Conservation (phyloP, 2,329 filamentous ascomycete genomes). For the Ophiostoma triangulosporum region DNA sequence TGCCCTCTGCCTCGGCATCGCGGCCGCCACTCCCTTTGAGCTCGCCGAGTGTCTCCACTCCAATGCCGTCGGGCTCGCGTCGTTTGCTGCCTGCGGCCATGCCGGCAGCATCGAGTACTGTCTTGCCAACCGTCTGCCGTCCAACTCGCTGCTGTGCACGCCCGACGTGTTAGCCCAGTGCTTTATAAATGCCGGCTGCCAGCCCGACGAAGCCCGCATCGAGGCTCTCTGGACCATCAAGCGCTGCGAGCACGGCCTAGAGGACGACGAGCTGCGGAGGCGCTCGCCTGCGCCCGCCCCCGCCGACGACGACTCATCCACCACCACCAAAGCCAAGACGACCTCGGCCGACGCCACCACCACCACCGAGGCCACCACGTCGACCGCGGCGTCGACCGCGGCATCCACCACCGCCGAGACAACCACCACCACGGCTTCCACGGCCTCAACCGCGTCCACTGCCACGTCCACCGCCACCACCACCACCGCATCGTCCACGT, state of each 20-base stretch:
- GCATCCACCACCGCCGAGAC: slow-evolving; percentile 9
- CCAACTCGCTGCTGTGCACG: slow-evolving; percentile 9
- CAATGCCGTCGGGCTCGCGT: slow-evolving; percentile 26
- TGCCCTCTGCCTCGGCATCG: background rate
- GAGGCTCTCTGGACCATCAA: slow-evolving; percentile 22
- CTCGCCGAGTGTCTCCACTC: slow-evolving; percentile 24
- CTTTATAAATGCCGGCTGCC: slow-evolving; percentile 25
- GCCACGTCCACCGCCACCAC: slow-evolving; percentile 5
- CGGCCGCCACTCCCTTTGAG: background rate
- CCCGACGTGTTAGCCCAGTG: slow-evolving; percentile 24
- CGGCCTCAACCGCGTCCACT: background rate
- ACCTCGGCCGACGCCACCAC: background rate
- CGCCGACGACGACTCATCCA: background rate
- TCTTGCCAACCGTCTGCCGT: slow-evolving; percentile 20
- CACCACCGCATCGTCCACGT: slow-evolving; percentile 4
- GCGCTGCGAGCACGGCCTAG: slow-evolving; percentile 18
- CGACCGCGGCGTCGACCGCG: slow-evolving; percentile 5
- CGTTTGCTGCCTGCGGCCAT: slow-evolving; percentile 30
- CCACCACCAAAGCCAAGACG: background rate
- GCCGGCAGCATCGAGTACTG: slow-evolving; percentile 28
- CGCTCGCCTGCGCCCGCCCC: slow-evolving; percentile 2
- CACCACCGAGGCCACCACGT: background rate
- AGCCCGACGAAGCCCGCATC: slow-evolving; percentile 21
- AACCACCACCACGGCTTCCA: slow-evolving; percentile 4
- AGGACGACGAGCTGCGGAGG: slow-evolving; percentile 15